Evolutionary conservation across 2,329 filamentous ascomycete species (phyloP).

Genomic region (Cryphonectria parasitica): DNA sequence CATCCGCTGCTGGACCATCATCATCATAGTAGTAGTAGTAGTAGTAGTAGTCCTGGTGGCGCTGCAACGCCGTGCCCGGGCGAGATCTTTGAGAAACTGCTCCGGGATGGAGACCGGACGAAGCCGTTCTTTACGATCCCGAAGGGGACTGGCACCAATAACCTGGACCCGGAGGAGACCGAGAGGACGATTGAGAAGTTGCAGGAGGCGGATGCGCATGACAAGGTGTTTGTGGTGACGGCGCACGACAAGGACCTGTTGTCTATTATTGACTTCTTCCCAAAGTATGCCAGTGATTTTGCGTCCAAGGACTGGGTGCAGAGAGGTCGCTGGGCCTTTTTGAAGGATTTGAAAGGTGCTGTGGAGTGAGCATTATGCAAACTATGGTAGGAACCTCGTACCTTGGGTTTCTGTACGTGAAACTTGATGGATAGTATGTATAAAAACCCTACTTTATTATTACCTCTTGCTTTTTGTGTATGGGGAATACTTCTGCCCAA

Average conservation of each 20-base stretch:
- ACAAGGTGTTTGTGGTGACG: conserved; percentile 49
- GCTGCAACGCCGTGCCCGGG: conserved; percentile 44
- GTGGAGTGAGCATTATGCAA: conserved; percentile 34
- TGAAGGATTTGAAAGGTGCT: conserved; percentile 52
- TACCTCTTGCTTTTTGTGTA: no score
- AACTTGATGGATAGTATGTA: no score
- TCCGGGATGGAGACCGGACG: conserved; percentile 37
- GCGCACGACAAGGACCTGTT: conserved; percentile 52
- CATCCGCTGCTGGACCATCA: conserved; percentile 39
- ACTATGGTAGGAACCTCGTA: no score
- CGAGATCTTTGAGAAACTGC: conserved; percentile 43
- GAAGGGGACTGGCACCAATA: conserved; percentile 20
- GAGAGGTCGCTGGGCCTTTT: conserved; percentile 52
- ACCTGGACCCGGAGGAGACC: conserved; percentile 39
- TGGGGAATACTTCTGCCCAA: no score
- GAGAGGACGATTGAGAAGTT: conserved; percentile 48
- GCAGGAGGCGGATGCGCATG: conserved; percentile 48
- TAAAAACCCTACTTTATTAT: no score
- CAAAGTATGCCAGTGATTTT: conserved; percentile 51
- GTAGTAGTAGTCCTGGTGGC: not conserved
- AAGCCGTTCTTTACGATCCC: conserved; percentile 38
- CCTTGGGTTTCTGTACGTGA: no score
- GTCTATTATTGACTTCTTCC: conserved; percentile 53
- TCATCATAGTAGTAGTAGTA: not conserved
- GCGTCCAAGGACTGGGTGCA: conserved; percentile 48